Conservation (phyloP, 2,329 filamentous ascomycete species). For the Metarhizium sp. region DNA sequence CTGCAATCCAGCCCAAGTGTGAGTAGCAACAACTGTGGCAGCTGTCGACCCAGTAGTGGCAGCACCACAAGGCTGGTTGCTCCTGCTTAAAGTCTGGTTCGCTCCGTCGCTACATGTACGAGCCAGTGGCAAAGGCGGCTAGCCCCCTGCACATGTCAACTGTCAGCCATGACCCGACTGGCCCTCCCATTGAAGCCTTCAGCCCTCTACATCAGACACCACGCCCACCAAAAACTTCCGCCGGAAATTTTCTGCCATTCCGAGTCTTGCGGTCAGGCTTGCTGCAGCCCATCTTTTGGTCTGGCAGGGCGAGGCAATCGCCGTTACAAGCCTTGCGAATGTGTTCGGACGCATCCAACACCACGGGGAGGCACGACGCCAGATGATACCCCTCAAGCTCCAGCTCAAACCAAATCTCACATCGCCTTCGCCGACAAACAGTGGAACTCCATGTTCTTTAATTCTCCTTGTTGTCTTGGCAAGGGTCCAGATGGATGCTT, state of each 20-base stretch:
- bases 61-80: background rate
- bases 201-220: background rate
- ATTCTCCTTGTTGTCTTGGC: background rate
- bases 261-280: background rate
- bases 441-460: background rate
- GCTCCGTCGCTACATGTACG: background rate
- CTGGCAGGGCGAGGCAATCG: background rate
- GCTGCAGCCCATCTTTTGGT: background rate
- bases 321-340: background rate
- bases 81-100: background rate
- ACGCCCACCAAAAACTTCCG: background rate
- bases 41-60: too few species aligned
- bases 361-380: background rate
- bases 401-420: background rate
- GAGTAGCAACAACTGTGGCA: too few species aligned
- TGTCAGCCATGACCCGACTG: too few species aligned
- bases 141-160: too few species aligned
- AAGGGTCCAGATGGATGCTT: background rate
- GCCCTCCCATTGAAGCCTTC: too few species aligned
- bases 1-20: too few species aligned
- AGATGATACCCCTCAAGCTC: background rate
- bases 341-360: background rate
- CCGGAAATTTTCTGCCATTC: background rate
- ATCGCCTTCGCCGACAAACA: background rate
- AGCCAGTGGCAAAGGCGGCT: background rate